Evolutionary conservation across 192 early-diverging fungal species (phyloP), one percentile per base, ranked within the genome.

Genomic region (Umbelopsis vinacea): DNA sequence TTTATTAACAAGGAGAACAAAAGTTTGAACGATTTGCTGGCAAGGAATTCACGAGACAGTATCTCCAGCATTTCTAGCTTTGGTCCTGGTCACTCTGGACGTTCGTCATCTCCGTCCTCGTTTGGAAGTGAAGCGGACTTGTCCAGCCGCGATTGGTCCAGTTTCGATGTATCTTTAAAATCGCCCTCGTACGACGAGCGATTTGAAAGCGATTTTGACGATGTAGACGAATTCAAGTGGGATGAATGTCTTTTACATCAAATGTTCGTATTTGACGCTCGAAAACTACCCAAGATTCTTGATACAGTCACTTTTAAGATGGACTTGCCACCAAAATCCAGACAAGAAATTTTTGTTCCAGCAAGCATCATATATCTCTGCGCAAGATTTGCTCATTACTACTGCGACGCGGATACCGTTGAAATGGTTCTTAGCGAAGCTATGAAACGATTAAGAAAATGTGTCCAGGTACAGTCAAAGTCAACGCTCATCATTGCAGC

Each of bases 211-310:
- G 66, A 72, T 6, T 40, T 38, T 38, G 74, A 70, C 14, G 46
- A 67, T 6, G 52, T 63, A 12, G 48, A 63, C 29, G 52, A 67
- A 45, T 96, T 96, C 79, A 83, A 91, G 46, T 98, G 94, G 94
- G 88, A 91, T 46, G 83, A 75, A 45, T 93, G 94, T 82, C 83
- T 87, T 74, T 89, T 89, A 7, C 91, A 95, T 82, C 94, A 98
- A 77, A 98, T 98, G 96, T 91, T 95, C 82, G 95, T 97, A 19
- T 95, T 97, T 74, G 86, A 88, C 70, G 82, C 82, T 53, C 84
- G 85, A 22, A 85, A 88, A n/a, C 78, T 95, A 67, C 84, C 87
- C 19, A 85, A 86, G 63, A 89, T 96, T 53, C 84, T 98, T 37
- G 84, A 92, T 57, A 86, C 87, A 0, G 87, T 90, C 6, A 85